Conservation (phyloP, 768 basidiomycete genomes). For the Pulveroboletus sp. region DNA sequence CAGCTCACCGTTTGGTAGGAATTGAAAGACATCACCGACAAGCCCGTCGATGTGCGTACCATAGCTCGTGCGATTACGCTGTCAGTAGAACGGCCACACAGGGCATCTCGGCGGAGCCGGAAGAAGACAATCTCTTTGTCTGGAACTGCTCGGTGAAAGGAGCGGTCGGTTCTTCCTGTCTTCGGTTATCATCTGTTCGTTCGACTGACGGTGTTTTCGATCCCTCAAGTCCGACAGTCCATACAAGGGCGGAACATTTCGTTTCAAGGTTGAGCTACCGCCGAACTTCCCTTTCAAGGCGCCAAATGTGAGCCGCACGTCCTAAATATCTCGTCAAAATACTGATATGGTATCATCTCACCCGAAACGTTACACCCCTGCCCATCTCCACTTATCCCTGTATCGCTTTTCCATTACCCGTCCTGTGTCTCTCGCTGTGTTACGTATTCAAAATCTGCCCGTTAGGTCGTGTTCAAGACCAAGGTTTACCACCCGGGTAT, state of each 20-base stretch:
- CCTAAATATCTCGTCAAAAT: slow-evolving; percentile 3
- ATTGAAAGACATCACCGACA: slow-evolving; percentile 53
- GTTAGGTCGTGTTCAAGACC: slow-evolving; percentile 75
- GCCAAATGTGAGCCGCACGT: slow-evolving; percentile 50
- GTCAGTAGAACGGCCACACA: slow-evolving; percentile 26
- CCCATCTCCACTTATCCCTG: background rate
- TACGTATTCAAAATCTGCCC: slow-evolving; percentile 18
- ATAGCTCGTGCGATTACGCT: slow-evolving; percentile 10
- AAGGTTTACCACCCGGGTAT: slow-evolving; percentile 91
- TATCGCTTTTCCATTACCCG: background rate
- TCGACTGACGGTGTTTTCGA: slow-evolving; percentile 1
- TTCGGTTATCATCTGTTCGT: background rate
- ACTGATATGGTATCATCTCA: slow-evolving; percentile 7
- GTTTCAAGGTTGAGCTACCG: slow-evolving; percentile 70
- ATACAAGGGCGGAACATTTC: slow-evolving; percentile 78
- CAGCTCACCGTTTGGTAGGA: slow-evolving; percentile 45
- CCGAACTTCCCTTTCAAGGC: slow-evolving; percentile 86
- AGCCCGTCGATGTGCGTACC: slow-evolving; percentile 59
- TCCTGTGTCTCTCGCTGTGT: slow-evolving; percentile 1
- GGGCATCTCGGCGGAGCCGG: slow-evolving; percentile 59
- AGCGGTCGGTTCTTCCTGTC: slow-evolving; percentile 43
- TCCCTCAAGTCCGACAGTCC: slow-evolving; percentile 63
- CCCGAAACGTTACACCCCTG: slow-evolving; percentile 18
- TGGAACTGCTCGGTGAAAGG: slow-evolving; percentile 81
- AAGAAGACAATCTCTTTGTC: slow-evolving; percentile 68